A percentile compares a stretch with the other conserved stretches of the same genome.
phyloP scores from a whole-genome alignment of 441 rosid genomes.

The Biscutella laevigata region DNA sequence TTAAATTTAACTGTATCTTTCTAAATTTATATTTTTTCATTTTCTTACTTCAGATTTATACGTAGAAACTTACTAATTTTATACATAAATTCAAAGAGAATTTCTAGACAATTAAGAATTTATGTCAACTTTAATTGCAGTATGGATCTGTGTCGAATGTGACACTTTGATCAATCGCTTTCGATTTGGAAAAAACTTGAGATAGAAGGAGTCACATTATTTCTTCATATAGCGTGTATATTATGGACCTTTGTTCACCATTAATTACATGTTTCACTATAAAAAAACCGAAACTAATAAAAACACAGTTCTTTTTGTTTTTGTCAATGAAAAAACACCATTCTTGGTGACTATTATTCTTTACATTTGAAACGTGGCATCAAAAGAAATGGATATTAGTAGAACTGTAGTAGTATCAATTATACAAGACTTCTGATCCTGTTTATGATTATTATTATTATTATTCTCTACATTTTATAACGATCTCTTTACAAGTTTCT shows the following conservation, averaged over 20 bases:
- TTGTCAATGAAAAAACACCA: too few species aligned
- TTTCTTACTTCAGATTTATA: neutral
- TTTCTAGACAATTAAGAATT: neutral
- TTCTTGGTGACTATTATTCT: too few species aligned
- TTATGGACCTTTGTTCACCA: neutral
- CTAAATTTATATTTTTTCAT: neutral
- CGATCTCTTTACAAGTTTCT: too few species aligned
- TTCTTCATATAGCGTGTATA: neutral
- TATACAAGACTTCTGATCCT: too few species aligned
- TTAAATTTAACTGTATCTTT: too few species aligned
- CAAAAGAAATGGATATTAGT: too few species aligned
- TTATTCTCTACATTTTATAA: too few species aligned
- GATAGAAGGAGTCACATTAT: neutral
- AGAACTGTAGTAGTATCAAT: too few species aligned
- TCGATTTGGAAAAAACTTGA: slow-evolving; percentile 6
- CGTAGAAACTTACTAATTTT: neutral
- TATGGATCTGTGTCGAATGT: slow-evolving; percentile 13
- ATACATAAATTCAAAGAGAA: neutral
- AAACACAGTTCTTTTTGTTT: too few species aligned
- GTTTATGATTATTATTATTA: too few species aligned
- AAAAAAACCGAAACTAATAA: neutral
- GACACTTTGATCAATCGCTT: slow-evolving; percentile 11
- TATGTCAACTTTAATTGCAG: neutral
- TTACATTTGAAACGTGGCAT: too few species aligned
- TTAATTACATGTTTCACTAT: neutral